Percentiles rank a stretch among this genome's conserved stretches.
Evolutionary conservation across 148 eudicot genomes (phyloP).

Genomic region (Fagopyrum esculentum): DNA sequence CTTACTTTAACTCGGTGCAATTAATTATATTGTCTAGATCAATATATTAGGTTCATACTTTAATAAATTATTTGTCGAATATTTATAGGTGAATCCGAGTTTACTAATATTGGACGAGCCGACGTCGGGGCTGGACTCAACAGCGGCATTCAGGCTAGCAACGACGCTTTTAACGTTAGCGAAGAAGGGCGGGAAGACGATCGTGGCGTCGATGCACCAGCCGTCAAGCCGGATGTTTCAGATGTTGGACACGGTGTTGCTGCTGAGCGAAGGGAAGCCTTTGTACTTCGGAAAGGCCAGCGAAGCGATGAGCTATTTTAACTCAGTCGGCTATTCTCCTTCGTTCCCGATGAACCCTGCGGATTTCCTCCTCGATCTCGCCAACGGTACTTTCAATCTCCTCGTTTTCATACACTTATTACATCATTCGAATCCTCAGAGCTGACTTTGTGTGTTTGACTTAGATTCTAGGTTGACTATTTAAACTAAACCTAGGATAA

Average conservation of each 20-base stretch:
- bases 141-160: conserved; percentile 61
- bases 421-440: neutral
- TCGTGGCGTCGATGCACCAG: conserved; percentile 72
- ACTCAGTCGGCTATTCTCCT: conserved; percentile 62
- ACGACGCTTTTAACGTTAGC: conserved; percentile 35
- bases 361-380: conserved; percentile 97
- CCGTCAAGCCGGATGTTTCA: conserved; percentile 75
- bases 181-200: conserved; percentile 52
- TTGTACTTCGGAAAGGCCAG: conserved; percentile 63
- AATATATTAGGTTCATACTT: too few relatives aligned
- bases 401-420: neutral
- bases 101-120: conserved; percentile 79
- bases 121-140: conserved; percentile 78
- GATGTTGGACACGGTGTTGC: conserved; percentile 60
- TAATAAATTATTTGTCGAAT: too few relatives aligned
- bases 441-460: too few relatives aligned
- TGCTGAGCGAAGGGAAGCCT: conserved; percentile 64
- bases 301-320: conserved; percentile 60
- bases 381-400: conserved; percentile 57
- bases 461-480: neutral
- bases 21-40: too few relatives aligned
- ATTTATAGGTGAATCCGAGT: conserved; percentile 45
- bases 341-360: conserved; percentile 90
- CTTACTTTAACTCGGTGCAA: too few relatives aligned
- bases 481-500: too few relatives aligned